phyloP scores from a whole-genome alignment of 2,329 filamentous ascomycete species.

The Colletotrichum neosansevieriae region DNA sequence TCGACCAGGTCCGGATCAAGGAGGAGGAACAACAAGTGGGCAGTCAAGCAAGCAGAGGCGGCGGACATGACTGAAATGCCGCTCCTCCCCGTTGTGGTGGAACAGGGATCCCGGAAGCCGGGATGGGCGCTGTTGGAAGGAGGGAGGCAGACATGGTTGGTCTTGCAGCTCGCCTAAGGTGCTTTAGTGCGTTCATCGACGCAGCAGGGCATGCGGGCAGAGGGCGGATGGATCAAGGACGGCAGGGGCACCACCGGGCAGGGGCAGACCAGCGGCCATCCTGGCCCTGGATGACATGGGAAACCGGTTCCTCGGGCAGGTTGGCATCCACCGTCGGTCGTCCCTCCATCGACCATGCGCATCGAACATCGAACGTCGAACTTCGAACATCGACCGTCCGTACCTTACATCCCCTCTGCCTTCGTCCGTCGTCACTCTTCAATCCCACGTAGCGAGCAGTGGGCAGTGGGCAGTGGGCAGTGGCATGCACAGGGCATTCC shows the following conservation, averaged over 20 bases:
- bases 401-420: background rate
- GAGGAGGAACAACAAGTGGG: constrained; percentile 18
- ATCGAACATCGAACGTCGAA: background rate
- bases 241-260: background rate
- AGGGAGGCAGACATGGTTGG: constrained; percentile 18
- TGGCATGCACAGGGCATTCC: too few species aligned
- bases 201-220: constrained; percentile 16
- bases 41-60: constrained; percentile 29
- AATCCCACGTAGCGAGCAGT: too few species aligned
- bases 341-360: background rate
- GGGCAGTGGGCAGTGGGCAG: too few species aligned
- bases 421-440: too few species aligned
- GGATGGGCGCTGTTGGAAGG: constrained; percentile 31
- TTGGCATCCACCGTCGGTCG: constrained; percentile 33
- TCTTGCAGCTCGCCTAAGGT: constrained; percentile 17
- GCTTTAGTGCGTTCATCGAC: constrained; percentile 14
- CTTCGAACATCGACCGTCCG: background rate
- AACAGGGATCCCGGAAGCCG: constrained; percentile 32
- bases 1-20: constrained; percentile 10
- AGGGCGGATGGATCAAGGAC: constrained; percentile 16
- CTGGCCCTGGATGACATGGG: constrained; percentile 27
- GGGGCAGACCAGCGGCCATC: constrained; percentile 29
- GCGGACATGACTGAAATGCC: constrained; percentile 39
- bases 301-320: constrained; percentile 39
- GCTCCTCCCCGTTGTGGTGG: constrained; percentile 35